Evolutionary conservation across 768 basidiomycete genomes (phyloP), one percentile per base, ranked within the genome.

Genomic region (Dentipellis fragilis): DNA sequence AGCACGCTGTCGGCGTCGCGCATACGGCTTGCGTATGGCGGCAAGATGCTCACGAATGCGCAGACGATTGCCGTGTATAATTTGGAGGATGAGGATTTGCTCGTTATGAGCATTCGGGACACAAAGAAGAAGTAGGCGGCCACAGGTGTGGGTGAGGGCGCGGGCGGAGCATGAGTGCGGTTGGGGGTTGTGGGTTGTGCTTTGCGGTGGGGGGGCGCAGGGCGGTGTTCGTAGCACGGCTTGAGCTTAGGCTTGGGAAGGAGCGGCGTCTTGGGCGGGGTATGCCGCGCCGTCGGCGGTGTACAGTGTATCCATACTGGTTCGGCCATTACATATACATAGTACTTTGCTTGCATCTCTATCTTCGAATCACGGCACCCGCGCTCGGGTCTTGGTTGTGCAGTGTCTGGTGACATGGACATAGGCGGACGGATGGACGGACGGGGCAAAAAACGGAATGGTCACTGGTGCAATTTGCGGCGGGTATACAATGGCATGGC

Each of bases 31-130:
- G 85, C 87, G 35, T 92, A 87, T 67, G 69, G 75, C 59, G 84
- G 84, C 42, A 93, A 91, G 72, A 87, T 91, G 79, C 77, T 97
- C 61, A 90, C 87, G 55, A 96, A 96, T 68, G 77, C 79, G 53
- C 85, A 80, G 57, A 85, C 90, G 59, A 82, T 97, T 62, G 93
- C 91, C 22, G 79, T 75, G 59, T 87, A 89, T 64, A 97, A 97
- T 67, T 66, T 97, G 61, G 93, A 94, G 69, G 91, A 95, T 60
- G 93, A 93, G 64, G 94, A 97, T 67, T 58, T 82, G 53, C 69
- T 97, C 17, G 79, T 85, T 14, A 75, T 96, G 63, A 87, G 80
- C 54, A 75, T 97, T 36, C 81, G 87, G 56, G 85, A 88, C 54
- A 71, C 74, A 58, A 89, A 81, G 75, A 93, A 87, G 73, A 88